Conservation (phyloP, 2,329 filamentous ascomycete species). For the Epichloe sp. region DNA sequence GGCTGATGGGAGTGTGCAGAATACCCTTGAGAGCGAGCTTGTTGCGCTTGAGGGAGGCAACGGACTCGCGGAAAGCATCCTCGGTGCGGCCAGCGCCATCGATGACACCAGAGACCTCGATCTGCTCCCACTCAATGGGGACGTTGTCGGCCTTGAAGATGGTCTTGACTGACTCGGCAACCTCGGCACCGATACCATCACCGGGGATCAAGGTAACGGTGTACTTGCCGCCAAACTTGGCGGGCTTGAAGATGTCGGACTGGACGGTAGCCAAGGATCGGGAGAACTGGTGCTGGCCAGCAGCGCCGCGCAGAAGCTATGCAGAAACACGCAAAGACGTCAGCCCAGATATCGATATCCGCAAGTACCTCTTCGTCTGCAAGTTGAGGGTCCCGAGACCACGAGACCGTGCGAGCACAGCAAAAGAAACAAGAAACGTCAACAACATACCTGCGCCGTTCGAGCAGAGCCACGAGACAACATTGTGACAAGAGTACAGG, state of each 20-base stretch:
- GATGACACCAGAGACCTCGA: conserved; percentile 87
- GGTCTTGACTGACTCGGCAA: conserved; percentile 95
- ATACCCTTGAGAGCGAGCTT: conserved; percentile 99
- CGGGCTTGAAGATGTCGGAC: conserved; percentile 96
- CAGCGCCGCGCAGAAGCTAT: conserved; percentile 41
- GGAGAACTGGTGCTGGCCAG: conserved; percentile 29
- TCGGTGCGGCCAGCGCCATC: conserved; percentile 70
- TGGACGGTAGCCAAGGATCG: conserved; percentile 68
- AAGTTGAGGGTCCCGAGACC: neutral
- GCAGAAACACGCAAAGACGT: neutral
- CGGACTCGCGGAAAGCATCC: conserved; percentile 88
- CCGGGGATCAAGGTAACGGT: conserved; percentile 96
- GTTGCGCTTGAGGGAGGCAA: conserved; percentile 92
- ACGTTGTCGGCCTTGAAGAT: conserved; percentile 99
- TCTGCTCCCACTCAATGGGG: conserved; percentile 96
- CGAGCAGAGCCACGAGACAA: conserved; percentile 44
- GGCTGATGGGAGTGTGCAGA: conserved; percentile 90
- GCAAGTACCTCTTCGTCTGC: neutral
- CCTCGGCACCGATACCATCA: conserved; percentile 96
- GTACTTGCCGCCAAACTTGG: conserved; percentile 99
- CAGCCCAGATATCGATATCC: neutral
- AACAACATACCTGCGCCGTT: conserved; percentile 41
- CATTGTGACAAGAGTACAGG: conserved; percentile 29
- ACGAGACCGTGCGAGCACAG: neutral
- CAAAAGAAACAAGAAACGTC: conserved; percentile 1